Conservation (phyloP, 75 land plant species). For the Pinus taeda region DNA sequence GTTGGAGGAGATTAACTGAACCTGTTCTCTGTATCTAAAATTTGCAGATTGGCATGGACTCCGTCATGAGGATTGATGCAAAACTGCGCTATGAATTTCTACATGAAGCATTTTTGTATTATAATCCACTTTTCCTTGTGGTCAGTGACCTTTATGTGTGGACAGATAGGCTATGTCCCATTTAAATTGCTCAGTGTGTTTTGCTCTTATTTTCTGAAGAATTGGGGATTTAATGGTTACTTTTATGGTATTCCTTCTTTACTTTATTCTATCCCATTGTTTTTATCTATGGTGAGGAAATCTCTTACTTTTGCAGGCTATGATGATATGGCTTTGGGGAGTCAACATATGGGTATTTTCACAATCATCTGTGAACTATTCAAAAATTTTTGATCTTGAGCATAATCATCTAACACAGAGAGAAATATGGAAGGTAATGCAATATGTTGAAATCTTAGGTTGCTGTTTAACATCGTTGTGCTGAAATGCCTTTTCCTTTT, state of each 20-base stretch:
- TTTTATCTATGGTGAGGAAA: background rate
- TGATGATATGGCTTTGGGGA: conserved; percentile 99
- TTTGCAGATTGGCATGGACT: conserved; percentile 76
- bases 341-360: conserved; percentile 87
- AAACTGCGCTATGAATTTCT: conserved; percentile 67
- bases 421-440: conserved; percentile 87
- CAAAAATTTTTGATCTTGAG: conserved; percentile 92
- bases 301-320: conserved; percentile 56
- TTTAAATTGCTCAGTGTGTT: background rate
- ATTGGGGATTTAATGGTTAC: background rate
- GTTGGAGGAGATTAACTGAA: background rate
- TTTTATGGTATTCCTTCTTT: background rate
- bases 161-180: background rate
- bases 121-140: conserved; percentile 92
- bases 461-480: conserved; percentile 1
- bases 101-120: conserved; percentile 91
- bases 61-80: conserved; percentile 71
- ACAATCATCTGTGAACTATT: conserved; percentile 68
- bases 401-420: conserved; percentile 80
- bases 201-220: background rate
- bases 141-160: conserved; percentile 39
- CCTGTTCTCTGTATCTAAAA: conserved; percentile 1
- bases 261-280: background rate
- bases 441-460: background rate
- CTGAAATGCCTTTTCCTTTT: background rate